Percentiles rank a stretch among this genome's conserved stretches.
These are phyloP conservation scores for Bromus sterilis DNA, from an alignment of 176 grass and related monocot genomes.

Conservation along the genomic window DNA sequence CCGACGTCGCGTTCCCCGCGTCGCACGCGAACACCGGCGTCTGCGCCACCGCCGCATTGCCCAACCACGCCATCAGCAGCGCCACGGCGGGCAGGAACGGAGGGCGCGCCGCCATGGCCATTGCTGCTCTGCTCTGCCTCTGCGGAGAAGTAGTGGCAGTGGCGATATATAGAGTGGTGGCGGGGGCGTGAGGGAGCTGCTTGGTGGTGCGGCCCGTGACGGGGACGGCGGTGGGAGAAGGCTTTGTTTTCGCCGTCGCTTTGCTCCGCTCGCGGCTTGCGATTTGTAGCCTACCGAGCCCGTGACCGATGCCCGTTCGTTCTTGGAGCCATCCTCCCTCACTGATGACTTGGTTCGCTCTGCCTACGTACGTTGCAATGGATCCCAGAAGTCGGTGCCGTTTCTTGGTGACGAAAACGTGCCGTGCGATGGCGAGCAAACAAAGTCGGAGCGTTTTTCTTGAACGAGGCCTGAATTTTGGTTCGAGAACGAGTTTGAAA, in stretches of 20 bases:
- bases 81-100: background rate
- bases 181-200: conserved; percentile 23
- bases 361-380: background rate
- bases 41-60: conserved; percentile 21
- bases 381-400: background rate
- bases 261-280: background rate
- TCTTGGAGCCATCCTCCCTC: conserved; percentile 18
- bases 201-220: conserved; percentile 44
- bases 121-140: background rate
- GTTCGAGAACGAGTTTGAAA: background rate
- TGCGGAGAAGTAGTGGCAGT: background rate
- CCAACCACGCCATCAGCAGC: background rate
- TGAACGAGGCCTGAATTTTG: background rate
- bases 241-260: conserved; percentile 19
- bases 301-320: conserved; percentile 33
- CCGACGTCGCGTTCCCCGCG: conserved; percentile 40
- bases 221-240: conserved; percentile 11
- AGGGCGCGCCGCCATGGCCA: background rate
- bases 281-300: conserved; percentile 24
- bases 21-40: conserved; percentile 82
- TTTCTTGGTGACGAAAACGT: background rate
- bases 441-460: background rate
- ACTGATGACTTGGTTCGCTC: background rate
- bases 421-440: background rate
- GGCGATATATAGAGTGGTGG: conserved; percentile 25